Base-by-base conservation (phyloP, 805 yeast species). In the Zygosaccharomyces kombuchaensis region DNA sequence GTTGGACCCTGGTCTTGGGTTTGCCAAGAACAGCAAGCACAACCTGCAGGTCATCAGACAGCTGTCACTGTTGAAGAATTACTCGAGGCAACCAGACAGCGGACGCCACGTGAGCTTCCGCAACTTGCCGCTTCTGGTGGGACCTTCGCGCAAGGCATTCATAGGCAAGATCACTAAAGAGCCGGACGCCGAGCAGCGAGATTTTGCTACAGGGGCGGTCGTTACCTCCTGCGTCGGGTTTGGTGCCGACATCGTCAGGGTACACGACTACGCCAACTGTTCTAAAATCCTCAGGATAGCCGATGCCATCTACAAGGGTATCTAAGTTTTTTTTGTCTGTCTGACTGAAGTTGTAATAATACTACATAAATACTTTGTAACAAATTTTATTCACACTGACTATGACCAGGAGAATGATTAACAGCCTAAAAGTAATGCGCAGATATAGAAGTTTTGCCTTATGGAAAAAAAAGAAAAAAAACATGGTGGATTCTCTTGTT, bases 1-100 rank as follows among this genome's bases (percentile, higher is more conserved):
- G 13, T 58, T 89, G 3, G 99, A 93, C 62, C 99, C 99, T 0
- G 99, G 99, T 2, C 67, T 93, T 34, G 99, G 99, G 1, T 93
- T 93, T 66, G 97, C 98, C n/a, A 93, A 93, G 63, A 75, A 74
- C 43, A 56, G 75, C n/a, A 53, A 61, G 6, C 96, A 90, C 58
- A 91, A 90, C 62, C 53, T 90, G 26, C 73, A 74, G 17, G 56
- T 88, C 1, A 73, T 93, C 23, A 75, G 79, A 49, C 72, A 78
- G 14, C 53, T 73, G 48, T 76, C 66, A 40, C 55, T 50, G 25
- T 63, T 71, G 57, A 82, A 82, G 59, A 65, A 69, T 25, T 83
- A 80, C 55, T 68, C 80, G 1, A 46, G 50, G 23, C 27, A 45
- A 1, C 55, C 51, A 14, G 52, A 59, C 13, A 58, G 65, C 14